These are phyloP conservation scores for Claviceps purpurea DNA, from an alignment of 2,329 filamentous ascomycete genomes.

Conservation along the genomic window DNA sequence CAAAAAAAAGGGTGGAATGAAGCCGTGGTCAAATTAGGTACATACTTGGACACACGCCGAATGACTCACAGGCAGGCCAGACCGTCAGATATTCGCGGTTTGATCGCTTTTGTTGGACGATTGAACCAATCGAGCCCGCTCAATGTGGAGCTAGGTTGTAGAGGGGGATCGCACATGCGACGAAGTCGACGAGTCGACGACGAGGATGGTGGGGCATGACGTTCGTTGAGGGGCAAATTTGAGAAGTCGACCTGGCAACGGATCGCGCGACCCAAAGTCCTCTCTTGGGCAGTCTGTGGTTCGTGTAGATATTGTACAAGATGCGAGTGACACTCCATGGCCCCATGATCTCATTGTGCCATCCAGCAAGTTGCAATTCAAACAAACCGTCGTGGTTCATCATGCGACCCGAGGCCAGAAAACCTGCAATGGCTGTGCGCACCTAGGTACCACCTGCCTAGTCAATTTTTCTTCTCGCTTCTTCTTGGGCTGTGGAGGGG, in stretches of 20 bases:
- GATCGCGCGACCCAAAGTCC: background rate
- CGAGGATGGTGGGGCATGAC: constrained; percentile 18
- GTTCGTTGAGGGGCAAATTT: constrained; percentile 10
- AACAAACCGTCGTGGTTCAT: no score
- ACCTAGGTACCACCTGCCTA: background rate
- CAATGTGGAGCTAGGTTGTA: background rate
- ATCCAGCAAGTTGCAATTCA: no score
- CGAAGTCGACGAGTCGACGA: background rate
- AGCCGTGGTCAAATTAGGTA: background rate
- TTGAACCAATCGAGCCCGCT: background rate
- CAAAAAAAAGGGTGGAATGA: background rate
- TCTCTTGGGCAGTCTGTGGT: no score
- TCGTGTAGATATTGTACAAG: no score
- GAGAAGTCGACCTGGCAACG: background rate
- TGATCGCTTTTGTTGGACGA: background rate
- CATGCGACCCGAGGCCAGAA: no score
- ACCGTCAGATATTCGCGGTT: background rate
- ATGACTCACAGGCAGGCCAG: background rate
- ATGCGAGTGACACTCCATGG: no score
- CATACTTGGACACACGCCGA: background rate
- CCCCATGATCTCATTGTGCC: no score
- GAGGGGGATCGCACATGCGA: background rate
- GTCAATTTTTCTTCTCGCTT: background rate
- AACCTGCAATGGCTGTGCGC: background rate
- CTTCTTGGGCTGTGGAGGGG: constrained; percentile 14